Conservation (phyloP, 371 early-diverging fungal genomes). For the Rhizomucor pusillus region DNA sequence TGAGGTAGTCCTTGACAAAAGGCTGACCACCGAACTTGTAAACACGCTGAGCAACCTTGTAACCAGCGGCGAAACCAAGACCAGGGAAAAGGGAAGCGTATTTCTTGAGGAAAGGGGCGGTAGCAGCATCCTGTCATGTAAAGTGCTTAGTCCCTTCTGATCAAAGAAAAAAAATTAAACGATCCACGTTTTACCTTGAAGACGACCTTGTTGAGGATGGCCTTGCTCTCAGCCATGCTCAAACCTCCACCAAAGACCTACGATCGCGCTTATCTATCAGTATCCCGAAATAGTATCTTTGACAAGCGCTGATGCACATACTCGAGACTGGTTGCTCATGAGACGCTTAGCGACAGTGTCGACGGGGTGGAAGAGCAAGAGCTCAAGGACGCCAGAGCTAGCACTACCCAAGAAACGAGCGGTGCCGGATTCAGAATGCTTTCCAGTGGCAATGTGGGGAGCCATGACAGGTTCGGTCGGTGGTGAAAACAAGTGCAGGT, state of each 20-base stretch:
- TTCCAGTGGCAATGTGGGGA: constrained; percentile 57
- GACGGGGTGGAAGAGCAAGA: constrained; percentile 96
- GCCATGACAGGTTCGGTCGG: constrained; percentile 37
- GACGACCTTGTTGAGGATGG: constrained; percentile 69
- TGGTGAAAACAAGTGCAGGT: neutral
- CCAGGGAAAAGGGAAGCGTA: constrained; percentile 96
- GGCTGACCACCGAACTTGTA: constrained; percentile 99
- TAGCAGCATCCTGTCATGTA: constrained; percentile 70
- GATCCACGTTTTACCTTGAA: constrained; percentile 62
- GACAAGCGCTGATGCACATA: constrained; percentile 27
- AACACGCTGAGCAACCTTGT: constrained; percentile 92
- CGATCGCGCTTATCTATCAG: neutral
- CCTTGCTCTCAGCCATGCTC: constrained; percentile 56
- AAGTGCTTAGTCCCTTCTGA: constrained; percentile 14
- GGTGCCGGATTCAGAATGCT: constrained; percentile 74
- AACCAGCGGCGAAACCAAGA: constrained; percentile 95
- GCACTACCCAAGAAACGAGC: constrained; percentile 92
- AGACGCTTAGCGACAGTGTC: constrained; percentile 98
- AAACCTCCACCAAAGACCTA: constrained; percentile 66
- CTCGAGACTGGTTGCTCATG: constrained; percentile 90
- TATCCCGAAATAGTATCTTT: neutral
- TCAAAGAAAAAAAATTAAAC: neutral
- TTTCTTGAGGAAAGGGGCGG: constrained; percentile 68
- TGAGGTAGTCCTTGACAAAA: constrained; percentile 90
- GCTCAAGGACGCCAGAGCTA: constrained; percentile 90